Conservation (phyloP, 257 asterid species). For the Galeopsis tetrahit region DNA sequence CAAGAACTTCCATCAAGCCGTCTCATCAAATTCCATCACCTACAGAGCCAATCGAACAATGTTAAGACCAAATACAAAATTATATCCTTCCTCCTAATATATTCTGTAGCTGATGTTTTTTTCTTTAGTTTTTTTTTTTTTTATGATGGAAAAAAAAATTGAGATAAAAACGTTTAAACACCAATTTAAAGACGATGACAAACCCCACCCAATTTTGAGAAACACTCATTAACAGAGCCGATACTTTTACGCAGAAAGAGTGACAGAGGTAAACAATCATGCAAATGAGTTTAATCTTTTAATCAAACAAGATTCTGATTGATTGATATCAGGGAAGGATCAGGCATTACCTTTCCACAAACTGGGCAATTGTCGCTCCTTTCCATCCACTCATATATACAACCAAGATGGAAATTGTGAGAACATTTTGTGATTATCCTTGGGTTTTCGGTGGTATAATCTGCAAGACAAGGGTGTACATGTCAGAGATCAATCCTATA, state of each 20-base stretch:
- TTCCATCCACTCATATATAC: slow-evolving; percentile 99
- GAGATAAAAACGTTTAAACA: not conserved
- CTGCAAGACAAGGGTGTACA: slow-evolving; percentile 48
- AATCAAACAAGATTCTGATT: not conserved
- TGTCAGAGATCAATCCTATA: not conserved
- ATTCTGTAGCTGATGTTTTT: slow-evolving; percentile 3
- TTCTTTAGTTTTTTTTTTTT: not conserved
- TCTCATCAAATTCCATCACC: slow-evolving; percentile 92
- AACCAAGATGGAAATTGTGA: slow-evolving; percentile 96
- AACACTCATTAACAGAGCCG: not conserved
- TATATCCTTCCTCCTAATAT: slow-evolving; percentile 15
- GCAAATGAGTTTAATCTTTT: not conserved
- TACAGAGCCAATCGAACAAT: slow-evolving; percentile 38
- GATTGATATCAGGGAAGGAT: slow-evolving; percentile 5
- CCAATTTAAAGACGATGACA: not conserved
- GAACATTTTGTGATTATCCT: slow-evolving; percentile 79
- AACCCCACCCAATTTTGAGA: not conserved
- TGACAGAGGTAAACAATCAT: slow-evolving; percentile 15
- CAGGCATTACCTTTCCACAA: slow-evolving; percentile 75
- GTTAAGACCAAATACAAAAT: slow-evolving; percentile 10
- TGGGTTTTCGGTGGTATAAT: slow-evolving; percentile 84
- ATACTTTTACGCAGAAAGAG: not conserved
- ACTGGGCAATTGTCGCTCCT: slow-evolving; percentile 96
- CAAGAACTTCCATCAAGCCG: slow-evolving; percentile 48
- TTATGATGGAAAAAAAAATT: not conserved